Evolutionary conservation across 371 early-diverging fungal species (phyloP).

Genomic region (Haplosporangium sp.): DNA sequence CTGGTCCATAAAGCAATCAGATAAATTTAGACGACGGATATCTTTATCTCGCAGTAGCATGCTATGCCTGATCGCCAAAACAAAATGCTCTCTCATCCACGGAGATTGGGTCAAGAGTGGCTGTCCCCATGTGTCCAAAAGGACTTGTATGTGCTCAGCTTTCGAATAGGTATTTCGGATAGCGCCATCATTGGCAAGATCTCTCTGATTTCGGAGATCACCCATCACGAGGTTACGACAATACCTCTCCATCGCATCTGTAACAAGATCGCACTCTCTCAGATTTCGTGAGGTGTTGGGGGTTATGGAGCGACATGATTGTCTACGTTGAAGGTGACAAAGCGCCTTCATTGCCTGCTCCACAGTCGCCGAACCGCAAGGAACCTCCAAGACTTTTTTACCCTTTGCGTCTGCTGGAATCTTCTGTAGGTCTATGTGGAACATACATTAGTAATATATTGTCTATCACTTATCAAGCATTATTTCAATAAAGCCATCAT

Average conservation of each 20-base stretch:
- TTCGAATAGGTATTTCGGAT: neutral
- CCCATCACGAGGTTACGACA: neutral
- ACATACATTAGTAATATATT: too few relatives aligned
- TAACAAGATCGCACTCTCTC: neutral
- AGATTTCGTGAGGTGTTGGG: neutral
- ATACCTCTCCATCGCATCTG: neutral
- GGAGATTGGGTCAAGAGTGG: neutral
- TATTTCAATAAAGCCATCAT: too few relatives aligned
- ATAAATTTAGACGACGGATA: constrained; percentile 4
- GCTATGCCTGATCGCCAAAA: constrained; percentile 14
- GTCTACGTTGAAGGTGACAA: neutral
- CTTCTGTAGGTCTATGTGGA: neutral
- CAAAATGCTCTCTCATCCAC: constrained; percentile 1
- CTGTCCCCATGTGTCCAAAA: constrained; percentile 4
- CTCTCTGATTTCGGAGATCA: neutral
- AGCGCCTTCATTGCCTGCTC: neutral
- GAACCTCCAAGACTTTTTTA: neutral
- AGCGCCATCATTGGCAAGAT: too few relatives aligned
- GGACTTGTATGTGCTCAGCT: neutral
- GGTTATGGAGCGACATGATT: neutral
- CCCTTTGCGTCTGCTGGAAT: neutral
- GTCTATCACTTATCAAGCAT: too few relatives aligned
- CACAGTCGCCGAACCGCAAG: neutral
- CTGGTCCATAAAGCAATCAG: constrained; percentile 16
- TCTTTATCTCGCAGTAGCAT: constrained; percentile 26